Conservation (phyloP, 371 early-diverging fungal genomes). For the Lichtheimia corymbifera region DNA sequence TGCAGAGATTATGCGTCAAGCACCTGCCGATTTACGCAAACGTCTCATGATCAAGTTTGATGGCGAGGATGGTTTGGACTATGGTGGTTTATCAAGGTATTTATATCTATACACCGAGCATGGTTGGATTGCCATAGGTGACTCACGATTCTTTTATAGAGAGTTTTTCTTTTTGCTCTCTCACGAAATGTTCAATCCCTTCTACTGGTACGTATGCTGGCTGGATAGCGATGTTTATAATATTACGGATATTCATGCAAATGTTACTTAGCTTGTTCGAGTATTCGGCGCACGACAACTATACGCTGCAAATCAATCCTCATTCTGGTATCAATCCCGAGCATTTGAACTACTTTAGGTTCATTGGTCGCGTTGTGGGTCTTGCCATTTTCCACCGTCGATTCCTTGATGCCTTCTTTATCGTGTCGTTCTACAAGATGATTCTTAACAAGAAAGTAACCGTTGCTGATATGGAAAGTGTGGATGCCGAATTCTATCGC, state of each 20-base stretch:
- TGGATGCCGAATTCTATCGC: conserved; percentile 93
- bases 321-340: conserved; percentile 96
- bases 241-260: not conserved
- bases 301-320: conserved; percentile 96
- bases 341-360: conserved; percentile 97
- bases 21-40: conserved; percentile 87
- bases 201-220: conserved; percentile 68
- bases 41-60: conserved; percentile 97
- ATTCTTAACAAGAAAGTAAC: conserved; percentile 87
- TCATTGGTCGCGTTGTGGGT: conserved; percentile 97
- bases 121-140: too few species aligned
- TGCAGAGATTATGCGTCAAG: conserved; percentile 88
- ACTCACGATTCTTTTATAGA: conserved; percentile 32
- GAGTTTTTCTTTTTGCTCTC: conserved; percentile 97
- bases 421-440: conserved; percentile 95
- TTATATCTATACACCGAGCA: not conserved
- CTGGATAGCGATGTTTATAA: not conserved
- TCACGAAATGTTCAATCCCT: conserved; percentile 98
- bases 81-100: conserved; percentile 93
- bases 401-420: conserved; percentile 96
- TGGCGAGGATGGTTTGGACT: conserved; percentile 98
- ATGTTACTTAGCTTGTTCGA: conserved; percentile 76
- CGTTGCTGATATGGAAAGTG: conserved; percentile 92
- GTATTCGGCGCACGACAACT: conserved; percentile 96
- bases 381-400: conserved; percentile 96